Percentiles rank a stretch among this genome's conserved stretches.
Evolutionary conservation across 495 filamentous ascomycete species (phyloP).

Genomic region (Articulospora tetracladia): DNA sequence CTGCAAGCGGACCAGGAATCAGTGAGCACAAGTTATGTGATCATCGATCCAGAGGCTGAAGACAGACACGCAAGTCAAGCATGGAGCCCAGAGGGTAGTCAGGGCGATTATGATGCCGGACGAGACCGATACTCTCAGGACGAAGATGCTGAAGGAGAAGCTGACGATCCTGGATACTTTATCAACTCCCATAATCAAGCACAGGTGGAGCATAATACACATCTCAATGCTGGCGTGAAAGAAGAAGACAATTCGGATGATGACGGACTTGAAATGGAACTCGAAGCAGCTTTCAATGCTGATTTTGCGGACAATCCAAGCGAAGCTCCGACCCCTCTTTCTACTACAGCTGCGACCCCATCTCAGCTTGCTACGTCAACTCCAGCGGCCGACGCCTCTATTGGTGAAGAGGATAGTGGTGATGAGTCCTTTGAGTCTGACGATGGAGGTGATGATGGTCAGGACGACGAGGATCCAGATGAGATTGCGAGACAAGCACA

Average conservation of each 20-base stretch:
- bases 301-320: constrained; percentile 33
- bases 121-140: constrained; percentile 42
- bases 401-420: constrained; percentile 30
- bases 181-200: neutral
- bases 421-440: constrained; percentile 40
- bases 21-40: constrained; percentile 49
- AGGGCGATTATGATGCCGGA: constrained; percentile 39
- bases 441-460: constrained; percentile 40
- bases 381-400: constrained; percentile 24
- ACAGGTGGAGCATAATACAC: neutral
- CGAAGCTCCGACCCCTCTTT: constrained; percentile 17
- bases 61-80: constrained; percentile 42
- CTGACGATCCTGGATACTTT: constrained; percentile 31
- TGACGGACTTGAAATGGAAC: constrained; percentile 1
- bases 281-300: constrained; percentile 31
- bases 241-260: neutral
- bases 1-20: constrained; percentile 65
- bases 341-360: constrained; percentile 15
- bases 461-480: constrained; percentile 43
- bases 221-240: constrained; percentile 1
- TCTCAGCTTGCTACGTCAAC: constrained; percentile 9
- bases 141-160: constrained; percentile 47
- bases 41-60: constrained; percentile 55
- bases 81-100: constrained; percentile 33
- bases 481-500: constrained; percentile 42